Percentiles rank a stretch among this genome's conserved stretches.
Conservation (phyloP, 2,329 filamentous ascomycete genomes). For the Botrytis sinoallii region DNA sequence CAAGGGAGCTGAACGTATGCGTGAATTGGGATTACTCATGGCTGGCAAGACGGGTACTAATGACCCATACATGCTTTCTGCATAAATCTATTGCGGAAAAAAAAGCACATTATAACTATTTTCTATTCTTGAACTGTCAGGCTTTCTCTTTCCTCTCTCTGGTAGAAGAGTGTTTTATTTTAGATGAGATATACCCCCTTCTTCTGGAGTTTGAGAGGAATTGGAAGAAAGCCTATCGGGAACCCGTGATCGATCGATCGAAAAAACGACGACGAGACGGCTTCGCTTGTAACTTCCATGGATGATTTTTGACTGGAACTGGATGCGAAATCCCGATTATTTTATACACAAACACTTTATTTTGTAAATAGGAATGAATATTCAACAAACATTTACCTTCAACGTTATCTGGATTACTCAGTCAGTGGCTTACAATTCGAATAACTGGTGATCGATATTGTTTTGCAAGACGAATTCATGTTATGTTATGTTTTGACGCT, state of each 20-base stretch:
- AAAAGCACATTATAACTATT: background rate
- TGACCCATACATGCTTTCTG: conserved; percentile 67
- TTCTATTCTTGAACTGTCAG: conserved; percentile 15
- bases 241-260: conserved; percentile 7
- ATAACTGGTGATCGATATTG: background rate
- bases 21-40: conserved; percentile 83
- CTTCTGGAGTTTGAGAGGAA: conserved; percentile 3
- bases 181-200: conserved; percentile 8
- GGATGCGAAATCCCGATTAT: conserved; percentile 9
- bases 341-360: conserved; percentile 11
- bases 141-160: conserved; percentile 16
- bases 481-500: background rate
- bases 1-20: conserved; percentile 89
- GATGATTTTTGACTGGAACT: background rate
- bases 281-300: background rate
- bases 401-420: background rate
- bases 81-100: conserved; percentile 43
- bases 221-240: conserved; percentile 16
- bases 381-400: background rate
- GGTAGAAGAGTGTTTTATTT: conserved; percentile 14
- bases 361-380: conserved; percentile 11
- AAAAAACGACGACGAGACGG: conserved; percentile 6
- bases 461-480: background rate
- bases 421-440: background rate
- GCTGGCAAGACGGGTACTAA: conserved; percentile 72